Evolutionary conservation across 371 early-diverging fungal species (phyloP).

Genomic region (Saksenaea vasiformis): DNA sequence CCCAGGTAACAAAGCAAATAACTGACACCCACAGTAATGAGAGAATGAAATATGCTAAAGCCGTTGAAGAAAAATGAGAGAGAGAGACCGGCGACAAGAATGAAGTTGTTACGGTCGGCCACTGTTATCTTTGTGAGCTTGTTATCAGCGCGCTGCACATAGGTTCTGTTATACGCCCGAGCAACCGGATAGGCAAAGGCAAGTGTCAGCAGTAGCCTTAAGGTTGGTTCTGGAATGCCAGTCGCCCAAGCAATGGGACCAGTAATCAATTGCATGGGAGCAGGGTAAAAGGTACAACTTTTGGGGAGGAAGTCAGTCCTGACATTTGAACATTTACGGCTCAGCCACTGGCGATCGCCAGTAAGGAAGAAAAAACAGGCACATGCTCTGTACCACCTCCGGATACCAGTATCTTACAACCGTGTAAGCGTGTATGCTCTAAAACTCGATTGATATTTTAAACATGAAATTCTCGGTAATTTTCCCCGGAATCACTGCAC

Average conservation of each 20-base stretch:
- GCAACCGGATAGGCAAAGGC: constrained; percentile 59
- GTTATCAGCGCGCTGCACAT: constrained; percentile 18
- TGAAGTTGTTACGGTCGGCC: constrained; percentile 52
- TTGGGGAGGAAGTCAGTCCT: not conserved
- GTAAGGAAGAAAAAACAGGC: too few relatives aligned
- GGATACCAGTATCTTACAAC: too few relatives aligned
- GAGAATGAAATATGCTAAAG: constrained; percentile 57
- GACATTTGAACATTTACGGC: not conserved
- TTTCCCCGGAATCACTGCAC: too few relatives aligned
- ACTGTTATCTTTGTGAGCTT: constrained; percentile 32
- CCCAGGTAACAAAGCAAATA: constrained; percentile 48
- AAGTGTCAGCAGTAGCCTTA: constrained; percentile 57
- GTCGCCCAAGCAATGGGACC: constrained; percentile 31
- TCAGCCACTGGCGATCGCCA: not conserved
- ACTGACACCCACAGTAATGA: constrained; percentile 56
- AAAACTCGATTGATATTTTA: too few relatives aligned
- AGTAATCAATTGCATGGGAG: constrained; percentile 26
- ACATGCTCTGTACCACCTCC: too few relatives aligned
- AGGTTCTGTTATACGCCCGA: constrained; percentile 35
- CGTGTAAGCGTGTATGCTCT: too few relatives aligned
- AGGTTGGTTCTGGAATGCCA: constrained; percentile 62
- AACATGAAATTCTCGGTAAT: too few relatives aligned
- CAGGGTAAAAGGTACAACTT: not conserved
- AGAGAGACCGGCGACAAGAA: constrained; percentile 51
- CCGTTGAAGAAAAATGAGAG: constrained; percentile 65